These are phyloP conservation scores for Termitomyces sp. DNA, from an alignment of 768 basidiomycete genomes.

Conservation along the genomic window DNA sequence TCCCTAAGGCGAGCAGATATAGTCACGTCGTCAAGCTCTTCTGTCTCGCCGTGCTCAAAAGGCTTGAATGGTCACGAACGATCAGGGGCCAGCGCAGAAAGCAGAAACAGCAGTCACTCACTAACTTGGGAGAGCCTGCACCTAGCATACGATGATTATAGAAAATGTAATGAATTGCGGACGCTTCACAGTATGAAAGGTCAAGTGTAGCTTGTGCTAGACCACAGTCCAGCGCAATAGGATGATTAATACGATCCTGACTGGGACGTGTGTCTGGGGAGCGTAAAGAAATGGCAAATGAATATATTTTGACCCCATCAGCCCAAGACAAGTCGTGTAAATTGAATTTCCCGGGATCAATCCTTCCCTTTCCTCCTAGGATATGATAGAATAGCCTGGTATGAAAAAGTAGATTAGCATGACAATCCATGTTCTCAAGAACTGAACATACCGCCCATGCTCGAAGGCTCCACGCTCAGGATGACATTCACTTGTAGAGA, in stretches of 20 bases:
- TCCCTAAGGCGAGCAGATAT: conserved; percentile 19
- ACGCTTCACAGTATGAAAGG: conserved; percentile 12
- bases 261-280: conserved; percentile 28
- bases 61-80: conserved; percentile 12
- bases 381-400: conserved; percentile 30
- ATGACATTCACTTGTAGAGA: conserved; percentile 20
- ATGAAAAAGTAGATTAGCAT: not conserved
- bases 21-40: conserved; percentile 14
- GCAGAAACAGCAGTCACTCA: not conserved
- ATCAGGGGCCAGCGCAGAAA: not conserved
- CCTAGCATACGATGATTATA: conserved; percentile 16
- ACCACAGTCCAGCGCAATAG: conserved; percentile 35
- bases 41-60: conserved; percentile 28
- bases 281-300: conserved; percentile 36
- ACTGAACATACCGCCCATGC: conserved; percentile 37
- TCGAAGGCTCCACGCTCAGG: conserved; percentile 41
- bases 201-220: conserved; percentile 37
- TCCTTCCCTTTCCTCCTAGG: conserved; percentile 17
- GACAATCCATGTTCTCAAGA: not conserved
- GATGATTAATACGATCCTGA: conserved; percentile 26
- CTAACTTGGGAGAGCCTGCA: conserved; percentile 9
- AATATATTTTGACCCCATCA: conserved; percentile 27
- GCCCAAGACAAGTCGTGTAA: conserved; percentile 30
- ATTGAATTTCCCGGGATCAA: conserved; percentile 26
- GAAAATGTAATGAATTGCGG: conserved; percentile 24